Percentiles rank a stretch among this genome's conserved stretches.
phyloP scores from a whole-genome alignment of 345 rosid species.

The Brassica rapa region DNA sequence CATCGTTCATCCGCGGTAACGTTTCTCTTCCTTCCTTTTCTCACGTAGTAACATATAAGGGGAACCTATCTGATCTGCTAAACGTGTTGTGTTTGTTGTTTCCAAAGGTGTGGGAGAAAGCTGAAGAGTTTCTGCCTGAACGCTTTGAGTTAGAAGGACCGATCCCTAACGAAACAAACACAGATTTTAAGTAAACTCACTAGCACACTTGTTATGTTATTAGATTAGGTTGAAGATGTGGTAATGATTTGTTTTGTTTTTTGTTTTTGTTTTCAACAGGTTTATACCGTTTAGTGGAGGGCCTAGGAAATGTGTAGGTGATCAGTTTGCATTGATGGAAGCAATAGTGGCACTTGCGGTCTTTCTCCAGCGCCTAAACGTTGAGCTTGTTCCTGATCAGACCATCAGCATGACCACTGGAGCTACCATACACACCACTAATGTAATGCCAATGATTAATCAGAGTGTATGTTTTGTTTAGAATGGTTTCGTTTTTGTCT shows the following conservation, averaged over 20 bases:
- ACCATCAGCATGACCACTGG: slow-evolving; percentile 71
- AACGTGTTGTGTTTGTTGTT: slow-evolving; percentile 11
- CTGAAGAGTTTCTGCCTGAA: slow-evolving; percentile 86
- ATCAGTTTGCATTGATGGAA: slow-evolving; percentile 92
- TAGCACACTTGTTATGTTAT: slow-evolving; percentile 1
- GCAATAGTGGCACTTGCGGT: slow-evolving; percentile 80
- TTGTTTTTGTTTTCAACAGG: slow-evolving; percentile 38
- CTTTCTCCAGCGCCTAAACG: slow-evolving; percentile 70
- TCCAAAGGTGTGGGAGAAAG: slow-evolving; percentile 88
- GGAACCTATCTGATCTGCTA: not conserved
- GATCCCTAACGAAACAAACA: slow-evolving; percentile 87
- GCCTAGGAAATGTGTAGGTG: slow-evolving; percentile 94
- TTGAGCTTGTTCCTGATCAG: slow-evolving; percentile 85
- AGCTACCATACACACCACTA: not conserved
- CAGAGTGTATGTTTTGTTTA: not conserved
- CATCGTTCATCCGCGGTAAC: slow-evolving; percentile 83
- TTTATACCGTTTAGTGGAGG: slow-evolving; percentile 97
- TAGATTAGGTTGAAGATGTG: not conserved
- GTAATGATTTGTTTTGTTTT: slow-evolving; percentile 4
- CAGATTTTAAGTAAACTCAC: slow-evolving; percentile 70
- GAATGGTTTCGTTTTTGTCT: not conserved
- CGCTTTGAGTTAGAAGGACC: slow-evolving; percentile 78
- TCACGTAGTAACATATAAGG: not conserved
- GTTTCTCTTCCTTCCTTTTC: not conserved
- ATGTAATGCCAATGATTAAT: not conserved